Base-by-base conservation (phyloP, 2,329 filamentous ascomycete species). In the Aspergillus sp. region DNA sequence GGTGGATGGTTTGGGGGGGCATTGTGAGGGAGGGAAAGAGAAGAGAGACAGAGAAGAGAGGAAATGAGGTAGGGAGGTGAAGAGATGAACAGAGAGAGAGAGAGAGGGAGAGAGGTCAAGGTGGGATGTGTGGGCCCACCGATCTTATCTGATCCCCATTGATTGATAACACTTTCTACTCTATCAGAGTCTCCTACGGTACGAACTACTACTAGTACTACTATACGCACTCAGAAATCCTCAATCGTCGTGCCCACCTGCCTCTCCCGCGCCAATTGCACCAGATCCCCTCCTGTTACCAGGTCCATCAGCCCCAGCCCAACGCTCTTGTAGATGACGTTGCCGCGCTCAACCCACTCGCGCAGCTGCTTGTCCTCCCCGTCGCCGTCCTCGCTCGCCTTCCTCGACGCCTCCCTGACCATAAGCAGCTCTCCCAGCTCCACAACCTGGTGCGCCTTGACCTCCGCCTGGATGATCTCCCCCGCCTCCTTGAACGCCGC, bases 371-470 rank as follows among this genome's bases (percentile, higher is more conserved):
- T 56, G 33, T 61, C 58, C 7, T 58, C 51, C 13, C 60, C 52
- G 16, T 59, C 47, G 14, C 53, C 54, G 22, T 52, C 43, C 42
- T 59, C 49, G 4, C 50, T 42, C 29, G 54, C 47, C 10, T 51
- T 41, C 24, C 46, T 51, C 2, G 67, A 67, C 33, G 74, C 71
- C 29, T 69, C 58, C 51, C 71, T 73, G 46, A 79, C 58, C 73
- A 79, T 79, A 39, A 80, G 60, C 29, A 95, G 64, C 53, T 95
- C 88, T 3, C 88, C 89, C 1, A 95, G 64, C 57, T 95, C 89
- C 0, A 94, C 83, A 3, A 95, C 71, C 46, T 93, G 80, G 28
- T 77, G 71, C 0, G 83, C 78, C 14, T 69, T 68, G 16, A 95
- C 65, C 0, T 77, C 78, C 0, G 85, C 84, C 43, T 85, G 75